Evolutionary conservation across 176 grass and related monocot species (phyloP).

Genomic region (Eragrostis nindensis): DNA sequence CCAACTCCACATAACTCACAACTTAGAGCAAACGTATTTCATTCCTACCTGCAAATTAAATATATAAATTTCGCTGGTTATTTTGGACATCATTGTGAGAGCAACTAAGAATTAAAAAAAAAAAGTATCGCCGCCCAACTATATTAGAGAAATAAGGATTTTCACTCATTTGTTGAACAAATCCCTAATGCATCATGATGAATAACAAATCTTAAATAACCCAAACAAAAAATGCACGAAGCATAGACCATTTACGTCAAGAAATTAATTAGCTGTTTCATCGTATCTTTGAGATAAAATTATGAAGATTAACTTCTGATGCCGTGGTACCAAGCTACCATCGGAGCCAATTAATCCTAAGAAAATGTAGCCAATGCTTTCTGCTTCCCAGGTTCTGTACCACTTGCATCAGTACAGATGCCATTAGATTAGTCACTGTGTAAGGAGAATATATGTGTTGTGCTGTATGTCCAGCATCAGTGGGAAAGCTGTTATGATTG

Average conservation of each 20-base stretch:
- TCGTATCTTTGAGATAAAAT: slow-evolving; percentile 18
- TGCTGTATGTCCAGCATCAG: slow-evolving; percentile 37
- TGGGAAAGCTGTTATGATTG: slow-evolving; percentile 50
- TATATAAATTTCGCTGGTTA: neutral
- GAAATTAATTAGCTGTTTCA: slow-evolving; percentile 38
- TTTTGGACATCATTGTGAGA: neutral
- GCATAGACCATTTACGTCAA: slow-evolving; percentile 28
- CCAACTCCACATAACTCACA: slow-evolving; percentile 1
- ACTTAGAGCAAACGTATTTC: neutral
- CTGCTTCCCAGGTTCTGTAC: slow-evolving; percentile 28
- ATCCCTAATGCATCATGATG: neutral
- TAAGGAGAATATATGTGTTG: slow-evolving; percentile 47
- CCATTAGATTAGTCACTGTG: slow-evolving; percentile 34
- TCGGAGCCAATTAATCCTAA: slow-evolving; percentile 7
- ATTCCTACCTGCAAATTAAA: neutral
- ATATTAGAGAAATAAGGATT: neutral
- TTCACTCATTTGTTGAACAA: neutral
- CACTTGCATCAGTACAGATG: slow-evolving; percentile 49
- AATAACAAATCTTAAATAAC: slow-evolving; percentile 37
- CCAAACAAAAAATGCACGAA: neutral
- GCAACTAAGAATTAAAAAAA: neutral
- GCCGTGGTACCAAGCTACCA: slow-evolving; percentile 32
- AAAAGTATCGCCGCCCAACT: neutral
- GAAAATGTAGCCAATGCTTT: slow-evolving; percentile 28
- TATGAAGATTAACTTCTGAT: slow-evolving; percentile 20